These are phyloP conservation scores for Aspergillus incahuasiensis DNA, from an alignment of 495 filamentous ascomycete genomes.

Conservation along the genomic window DNA sequence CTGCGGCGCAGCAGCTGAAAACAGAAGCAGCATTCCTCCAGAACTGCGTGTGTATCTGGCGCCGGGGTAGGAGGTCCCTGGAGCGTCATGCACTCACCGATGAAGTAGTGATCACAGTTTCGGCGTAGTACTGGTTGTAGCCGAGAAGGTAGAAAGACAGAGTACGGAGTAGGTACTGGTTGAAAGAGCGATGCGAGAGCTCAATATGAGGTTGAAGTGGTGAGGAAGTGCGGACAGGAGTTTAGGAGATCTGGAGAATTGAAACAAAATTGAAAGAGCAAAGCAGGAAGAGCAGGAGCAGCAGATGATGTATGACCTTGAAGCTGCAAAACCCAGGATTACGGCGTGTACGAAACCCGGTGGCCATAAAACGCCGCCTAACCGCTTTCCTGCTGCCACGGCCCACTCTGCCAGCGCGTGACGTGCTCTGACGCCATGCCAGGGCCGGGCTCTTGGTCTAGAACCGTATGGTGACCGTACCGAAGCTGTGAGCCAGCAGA, in stretches of 20 bases:
- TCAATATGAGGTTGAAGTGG: background rate
- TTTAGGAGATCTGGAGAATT: conserved; percentile 4
- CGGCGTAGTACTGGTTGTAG: background rate
- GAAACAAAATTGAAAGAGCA: conserved; percentile 22
- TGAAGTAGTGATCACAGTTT: conserved; percentile 3
- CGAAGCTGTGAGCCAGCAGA: conserved; percentile 21
- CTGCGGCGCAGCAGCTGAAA: conserved; percentile 7
- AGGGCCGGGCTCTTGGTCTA: conserved; percentile 12
- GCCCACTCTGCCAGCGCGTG: conserved; percentile 38
- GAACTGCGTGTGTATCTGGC: background rate
- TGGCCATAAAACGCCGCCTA: conserved; percentile 21
- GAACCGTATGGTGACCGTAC: conserved; percentile 25
- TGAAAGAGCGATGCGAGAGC: background rate
- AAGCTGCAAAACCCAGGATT: conserved; percentile 2
- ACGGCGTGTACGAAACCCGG: conserved; percentile 4
- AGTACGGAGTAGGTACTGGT: background rate
- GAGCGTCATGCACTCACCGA: conserved; percentile 11
- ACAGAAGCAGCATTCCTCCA: background rate
- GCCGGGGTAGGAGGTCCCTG: background rate
- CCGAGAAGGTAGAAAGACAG: too few species aligned
- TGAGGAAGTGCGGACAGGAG: background rate
- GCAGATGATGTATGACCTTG: conserved; percentile 38
- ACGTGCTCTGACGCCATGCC: conserved; percentile 38
- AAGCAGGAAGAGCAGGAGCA: conserved; percentile 2
- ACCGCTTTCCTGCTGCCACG: conserved; percentile 38